Evolutionary conservation across 306 rosid genomes (phyloP).

Genomic region (Quercus agrifolia): DNA sequence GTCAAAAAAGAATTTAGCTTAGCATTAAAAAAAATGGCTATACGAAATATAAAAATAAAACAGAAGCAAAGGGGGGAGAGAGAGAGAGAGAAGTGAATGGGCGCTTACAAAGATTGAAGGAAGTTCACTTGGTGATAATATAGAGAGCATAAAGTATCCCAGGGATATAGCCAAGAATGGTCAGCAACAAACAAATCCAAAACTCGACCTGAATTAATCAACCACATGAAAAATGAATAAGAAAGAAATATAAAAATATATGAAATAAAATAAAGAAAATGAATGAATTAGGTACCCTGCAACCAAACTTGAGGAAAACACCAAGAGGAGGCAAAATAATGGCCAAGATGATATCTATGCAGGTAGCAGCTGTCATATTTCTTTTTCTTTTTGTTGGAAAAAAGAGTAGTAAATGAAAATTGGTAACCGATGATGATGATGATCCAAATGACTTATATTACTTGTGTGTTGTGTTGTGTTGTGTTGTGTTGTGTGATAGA

Average conservation of each 20-base stretch:
- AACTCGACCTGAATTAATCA: conserved; percentile 53
- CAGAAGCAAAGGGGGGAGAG: neutral
- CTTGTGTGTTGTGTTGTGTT: no score
- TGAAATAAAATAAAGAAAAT: neutral
- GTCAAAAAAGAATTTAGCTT: no score
- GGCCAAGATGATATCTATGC: conserved; percentile 68
- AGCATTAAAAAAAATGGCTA: no score
- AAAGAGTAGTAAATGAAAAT: no score
- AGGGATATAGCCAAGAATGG: conserved; percentile 65
- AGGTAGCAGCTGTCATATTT: conserved; percentile 41
- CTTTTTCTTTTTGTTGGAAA: neutral
- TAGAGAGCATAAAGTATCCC: conserved; percentile 79
- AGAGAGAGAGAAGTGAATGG: neutral
- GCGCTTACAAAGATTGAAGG: conserved; percentile 29
- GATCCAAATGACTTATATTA: no score
- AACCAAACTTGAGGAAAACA: conserved; percentile 80
- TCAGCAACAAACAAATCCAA: conserved; percentile 82
- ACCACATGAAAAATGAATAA: neutral
- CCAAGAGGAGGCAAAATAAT: conserved; percentile 88
- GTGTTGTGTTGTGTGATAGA: no score
- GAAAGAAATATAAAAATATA: neutral
- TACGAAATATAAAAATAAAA: neutral
- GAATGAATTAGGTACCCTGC: conserved; percentile 28
- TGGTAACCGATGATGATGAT: no score
- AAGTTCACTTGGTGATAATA: conserved; percentile 57